These are phyloP conservation scores for Sclerotinia spermophila DNA, from an alignment of 2,329 filamentous ascomycete species.

Conservation along the genomic window DNA sequence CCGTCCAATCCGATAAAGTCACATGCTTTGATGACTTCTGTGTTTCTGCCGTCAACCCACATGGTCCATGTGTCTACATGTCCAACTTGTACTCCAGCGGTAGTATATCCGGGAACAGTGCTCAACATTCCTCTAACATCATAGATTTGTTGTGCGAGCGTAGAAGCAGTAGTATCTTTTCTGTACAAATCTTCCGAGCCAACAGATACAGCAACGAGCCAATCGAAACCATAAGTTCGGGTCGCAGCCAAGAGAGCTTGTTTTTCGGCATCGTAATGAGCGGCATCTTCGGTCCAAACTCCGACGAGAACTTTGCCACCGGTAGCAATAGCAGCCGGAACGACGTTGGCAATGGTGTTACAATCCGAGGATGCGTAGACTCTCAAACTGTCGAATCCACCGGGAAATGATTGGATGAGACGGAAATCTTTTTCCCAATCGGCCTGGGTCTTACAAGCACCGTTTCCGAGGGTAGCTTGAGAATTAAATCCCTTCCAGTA, in stretches of 20 bases:
- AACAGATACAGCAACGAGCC: slow-evolving; percentile 58
- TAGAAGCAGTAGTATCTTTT: slow-evolving; percentile 37
- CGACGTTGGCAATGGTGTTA: slow-evolving; percentile 46
- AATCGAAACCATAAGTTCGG: slow-evolving; percentile 52
- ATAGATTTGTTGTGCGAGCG: slow-evolving; percentile 39
- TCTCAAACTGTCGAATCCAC: slow-evolving; percentile 53
- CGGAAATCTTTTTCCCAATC: slow-evolving; percentile 66
- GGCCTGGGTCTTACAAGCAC: slow-evolving; percentile 62
- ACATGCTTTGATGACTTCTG: slow-evolving; percentile 55
- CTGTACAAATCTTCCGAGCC: slow-evolving; percentile 68
- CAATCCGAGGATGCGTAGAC: slow-evolving; percentile 58
- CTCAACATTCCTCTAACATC: slow-evolving; percentile 52
- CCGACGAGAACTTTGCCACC: slow-evolving; percentile 61
- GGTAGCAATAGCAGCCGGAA: slow-evolving; percentile 57
- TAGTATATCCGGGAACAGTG: slow-evolving; percentile 44
- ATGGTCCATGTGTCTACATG: slow-evolving; percentile 68
- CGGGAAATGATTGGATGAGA: slow-evolving; percentile 45
- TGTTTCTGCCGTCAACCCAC: slow-evolving; percentile 58
- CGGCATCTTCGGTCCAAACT: slow-evolving; percentile 56
- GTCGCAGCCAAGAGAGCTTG: slow-evolving; percentile 56
- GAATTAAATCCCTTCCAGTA: slow-evolving; percentile 45
- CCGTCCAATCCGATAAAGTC: slow-evolving; percentile 65
- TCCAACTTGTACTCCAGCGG: slow-evolving; percentile 53
- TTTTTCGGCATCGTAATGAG: slow-evolving; percentile 58
- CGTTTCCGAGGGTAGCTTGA: slow-evolving; percentile 43